These are phyloP conservation scores for Suillus spraguei DNA, from an alignment of 768 basidiomycete genomes.

Conservation along the genomic window DNA sequence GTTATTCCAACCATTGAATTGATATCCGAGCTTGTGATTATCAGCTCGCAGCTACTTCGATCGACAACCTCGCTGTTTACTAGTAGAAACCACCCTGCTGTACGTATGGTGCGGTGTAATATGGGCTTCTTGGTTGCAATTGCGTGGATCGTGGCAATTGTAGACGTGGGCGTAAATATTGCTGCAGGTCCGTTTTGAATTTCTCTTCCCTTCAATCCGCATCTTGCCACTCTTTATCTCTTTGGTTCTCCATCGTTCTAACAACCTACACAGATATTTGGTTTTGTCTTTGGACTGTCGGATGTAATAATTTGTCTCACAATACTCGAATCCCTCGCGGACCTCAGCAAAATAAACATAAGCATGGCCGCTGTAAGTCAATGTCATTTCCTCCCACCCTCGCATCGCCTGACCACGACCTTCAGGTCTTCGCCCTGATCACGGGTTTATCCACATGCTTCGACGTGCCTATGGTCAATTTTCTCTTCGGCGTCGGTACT, in stretches of 20 bases:
- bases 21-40: background rate
- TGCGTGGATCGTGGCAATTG: constrained; percentile 98
- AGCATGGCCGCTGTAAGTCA: constrained; percentile 74
- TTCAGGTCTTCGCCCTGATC: constrained; percentile 78
- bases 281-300: constrained; percentile 90
- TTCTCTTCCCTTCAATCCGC: background rate
- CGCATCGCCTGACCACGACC: background rate
- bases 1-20: background rate
- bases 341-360: constrained; percentile 89
- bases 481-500: constrained; percentile 90
- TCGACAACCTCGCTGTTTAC: background rate
- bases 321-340: constrained; percentile 94
- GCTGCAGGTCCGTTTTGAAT: constrained; percentile 60
- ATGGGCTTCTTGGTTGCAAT: constrained; percentile 88
- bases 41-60: background rate
- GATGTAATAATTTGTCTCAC: constrained; percentile 97
- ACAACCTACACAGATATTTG: constrained; percentile 67
- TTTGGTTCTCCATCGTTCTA: background rate
- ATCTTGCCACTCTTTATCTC: background rate
- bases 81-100: constrained; percentile 47
- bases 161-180: constrained; percentile 91
- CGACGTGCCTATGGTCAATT: constrained; percentile 90
- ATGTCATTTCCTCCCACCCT: background rate
- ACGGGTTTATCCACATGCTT: constrained; percentile 98
- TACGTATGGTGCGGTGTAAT: constrained; percentile 74